Evolutionary conservation across 2,329 filamentous ascomycete species (phyloP).

Genomic region (Claviceps africana): DNA sequence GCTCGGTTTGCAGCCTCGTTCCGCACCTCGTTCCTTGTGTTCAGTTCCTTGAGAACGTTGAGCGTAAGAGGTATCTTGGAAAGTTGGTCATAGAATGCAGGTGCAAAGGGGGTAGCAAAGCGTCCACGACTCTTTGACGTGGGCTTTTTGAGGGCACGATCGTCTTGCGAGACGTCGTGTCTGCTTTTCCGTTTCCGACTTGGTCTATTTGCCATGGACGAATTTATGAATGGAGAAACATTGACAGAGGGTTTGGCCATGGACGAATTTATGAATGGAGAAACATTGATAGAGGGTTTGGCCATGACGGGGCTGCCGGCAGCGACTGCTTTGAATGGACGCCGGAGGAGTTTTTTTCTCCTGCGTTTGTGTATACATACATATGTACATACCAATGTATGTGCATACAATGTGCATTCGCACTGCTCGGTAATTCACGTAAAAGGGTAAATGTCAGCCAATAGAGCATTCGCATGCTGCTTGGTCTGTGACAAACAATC

Average conservation of each 20-base stretch:
- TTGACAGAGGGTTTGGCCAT: background rate
- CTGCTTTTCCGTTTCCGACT: background rate
- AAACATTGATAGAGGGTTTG: too few species aligned
- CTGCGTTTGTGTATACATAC: too few species aligned
- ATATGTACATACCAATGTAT: too few species aligned
- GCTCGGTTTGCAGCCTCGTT: background rate
- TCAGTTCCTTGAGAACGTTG: slow-evolving; percentile 15
- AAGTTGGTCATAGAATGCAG: slow-evolving; percentile 15
- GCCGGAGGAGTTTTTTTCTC: too few species aligned
- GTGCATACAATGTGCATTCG: too few species aligned
- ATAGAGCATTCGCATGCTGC: too few species aligned
- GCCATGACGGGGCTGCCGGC: too few species aligned
- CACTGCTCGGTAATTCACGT: too few species aligned
- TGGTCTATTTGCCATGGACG: background rate
- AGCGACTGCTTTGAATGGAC: too few species aligned
- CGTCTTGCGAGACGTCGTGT: background rate
- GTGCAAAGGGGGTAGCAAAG: slow-evolving; percentile 9
- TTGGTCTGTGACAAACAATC: too few species aligned
- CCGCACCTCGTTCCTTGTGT: slow-evolving; percentile 10
- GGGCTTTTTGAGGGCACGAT: background rate
- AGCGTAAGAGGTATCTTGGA: slow-evolving; percentile 14
- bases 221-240: background rate
- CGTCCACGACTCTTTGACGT: background rate
- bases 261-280: too few species aligned
- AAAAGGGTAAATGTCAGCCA: too few species aligned